A percentile compares a stretch with the other conserved stretches of the same genome.
Evolutionary conservation across 331 rosid genomes (phyloP).

Genomic region (Stylosanthes scabra): DNA sequence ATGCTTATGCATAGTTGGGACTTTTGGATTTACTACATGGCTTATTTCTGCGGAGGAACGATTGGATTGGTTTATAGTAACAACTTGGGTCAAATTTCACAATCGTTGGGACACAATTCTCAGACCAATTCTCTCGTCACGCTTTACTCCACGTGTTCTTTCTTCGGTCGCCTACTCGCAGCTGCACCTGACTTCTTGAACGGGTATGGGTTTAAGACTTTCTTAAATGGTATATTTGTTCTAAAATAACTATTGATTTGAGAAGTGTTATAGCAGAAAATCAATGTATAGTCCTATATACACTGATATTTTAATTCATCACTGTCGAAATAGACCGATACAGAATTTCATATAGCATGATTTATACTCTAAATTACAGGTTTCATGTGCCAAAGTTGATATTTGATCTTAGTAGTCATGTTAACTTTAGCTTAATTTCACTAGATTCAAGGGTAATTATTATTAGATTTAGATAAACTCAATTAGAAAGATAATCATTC

Average conservation of each 20-base stretch:
- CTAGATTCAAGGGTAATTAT: neutral
- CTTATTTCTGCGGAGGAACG: slow-evolving; percentile 89
- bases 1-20: slow-evolving; percentile 59
- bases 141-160: slow-evolving; percentile 77
- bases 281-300: too few species aligned
- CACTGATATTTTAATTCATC: too few species aligned
- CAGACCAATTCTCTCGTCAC: slow-evolving; percentile 68
- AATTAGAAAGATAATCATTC: neutral
- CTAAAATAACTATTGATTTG: too few species aligned
- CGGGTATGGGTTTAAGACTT: slow-evolving; percentile 52
- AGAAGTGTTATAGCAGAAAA: too few species aligned
- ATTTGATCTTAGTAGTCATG: neutral
- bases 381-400: neutral
- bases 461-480: too few species aligned
- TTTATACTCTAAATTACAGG: neutral
- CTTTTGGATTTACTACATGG: slow-evolving; percentile 77
- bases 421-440: neutral
- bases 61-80: slow-evolving; percentile 87
- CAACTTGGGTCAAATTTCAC: slow-evolving; percentile 83
- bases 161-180: slow-evolving; percentile 87
- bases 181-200: slow-evolving; percentile 80
- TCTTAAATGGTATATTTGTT: neutral
- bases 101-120: slow-evolving; percentile 69
- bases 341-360: too few species aligned
- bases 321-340: too few species aligned